phyloP scores from a whole-genome alignment of 176 grass and related monocot genomes.

The Chrysopogon serrulatus region DNA sequence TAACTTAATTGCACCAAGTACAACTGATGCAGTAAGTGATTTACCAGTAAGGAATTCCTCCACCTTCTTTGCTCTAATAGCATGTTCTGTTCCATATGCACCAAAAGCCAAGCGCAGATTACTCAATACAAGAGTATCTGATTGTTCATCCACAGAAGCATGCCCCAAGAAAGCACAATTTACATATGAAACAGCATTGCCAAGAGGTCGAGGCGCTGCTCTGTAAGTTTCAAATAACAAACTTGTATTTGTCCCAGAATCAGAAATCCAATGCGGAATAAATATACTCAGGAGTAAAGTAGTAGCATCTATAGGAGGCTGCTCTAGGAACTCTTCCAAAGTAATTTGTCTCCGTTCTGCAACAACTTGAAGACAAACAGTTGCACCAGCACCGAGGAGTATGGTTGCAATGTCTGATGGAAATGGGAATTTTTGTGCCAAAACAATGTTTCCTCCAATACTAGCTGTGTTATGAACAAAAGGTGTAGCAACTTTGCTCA shows the following conservation, averaged over 20 bases:
- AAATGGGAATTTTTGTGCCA: slow-evolving; percentile 71
- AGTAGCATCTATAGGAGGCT: slow-evolving; percentile 39
- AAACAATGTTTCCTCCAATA: slow-evolving; percentile 69
- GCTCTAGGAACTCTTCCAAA: slow-evolving; percentile 64
- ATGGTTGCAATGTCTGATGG: slow-evolving; percentile 73
- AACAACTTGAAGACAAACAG: slow-evolving; percentile 40
- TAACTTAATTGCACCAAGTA: slow-evolving; percentile 50
- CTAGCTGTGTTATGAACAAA: slow-evolving; percentile 85
- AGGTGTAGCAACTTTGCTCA: slow-evolving; percentile 70
- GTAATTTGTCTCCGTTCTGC: slow-evolving; percentile 45
- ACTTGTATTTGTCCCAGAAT: neutral
- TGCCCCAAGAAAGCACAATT: slow-evolving; percentile 55
- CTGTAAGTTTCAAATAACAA: slow-evolving; percentile 64
- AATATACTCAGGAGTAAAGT: slow-evolving; percentile 67
- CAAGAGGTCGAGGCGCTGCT: slow-evolving; percentile 65
- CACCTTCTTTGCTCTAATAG: slow-evolving; percentile 64
- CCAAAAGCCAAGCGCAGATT: slow-evolving; percentile 63
- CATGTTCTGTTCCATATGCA: slow-evolving; percentile 72
- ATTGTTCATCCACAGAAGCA: slow-evolving; percentile 29
- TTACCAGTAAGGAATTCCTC: slow-evolving; percentile 55
- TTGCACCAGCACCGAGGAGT: slow-evolving; percentile 58
- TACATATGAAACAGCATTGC: slow-evolving; percentile 73
- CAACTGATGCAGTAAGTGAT: slow-evolving; percentile 35
- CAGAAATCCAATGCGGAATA: slow-evolving; percentile 47
- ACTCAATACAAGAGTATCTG: slow-evolving; percentile 28